Percentiles rank a stretch among this genome's conserved stretches.
These are phyloP conservation scores for Davidsoniella neocaledoniae DNA, from an alignment of 2,329 filamentous ascomycete genomes.

Conservation along the genomic window DNA sequence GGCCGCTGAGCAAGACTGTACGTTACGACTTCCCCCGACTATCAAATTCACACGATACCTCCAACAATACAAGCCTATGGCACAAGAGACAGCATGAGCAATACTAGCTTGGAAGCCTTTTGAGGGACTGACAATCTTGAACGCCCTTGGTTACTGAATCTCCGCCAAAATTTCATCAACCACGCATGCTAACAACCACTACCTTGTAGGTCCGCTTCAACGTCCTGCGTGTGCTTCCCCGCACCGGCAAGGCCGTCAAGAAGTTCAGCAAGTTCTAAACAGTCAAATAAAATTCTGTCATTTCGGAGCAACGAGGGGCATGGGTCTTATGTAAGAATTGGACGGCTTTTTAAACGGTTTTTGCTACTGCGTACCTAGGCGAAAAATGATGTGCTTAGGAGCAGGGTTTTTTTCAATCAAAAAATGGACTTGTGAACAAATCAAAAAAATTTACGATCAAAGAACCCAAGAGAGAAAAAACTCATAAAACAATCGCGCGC, in stretches of 20 bases:
- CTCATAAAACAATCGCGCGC: slow-evolving; percentile 1
- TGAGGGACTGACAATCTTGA: too few species aligned
- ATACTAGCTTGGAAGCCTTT: too few species aligned
- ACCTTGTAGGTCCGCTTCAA: slow-evolving; percentile 81
- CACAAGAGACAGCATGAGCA: neutral
- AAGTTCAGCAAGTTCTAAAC: slow-evolving; percentile 95
- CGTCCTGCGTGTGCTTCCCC: slow-evolving; percentile 93
- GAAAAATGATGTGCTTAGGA: slow-evolving; percentile 12
- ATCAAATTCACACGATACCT: neutral
- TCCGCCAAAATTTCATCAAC: slow-evolving; percentile 1
- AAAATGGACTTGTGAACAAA: slow-evolving; percentile 13
- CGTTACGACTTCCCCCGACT: slow-evolving; percentile 24
- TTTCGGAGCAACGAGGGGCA: slow-evolving; percentile 29
- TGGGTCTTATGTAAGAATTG: slow-evolving; percentile 21
- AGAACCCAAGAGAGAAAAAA: neutral
- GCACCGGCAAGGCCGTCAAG: slow-evolving; percentile 96
- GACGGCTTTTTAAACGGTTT: slow-evolving; percentile 13
- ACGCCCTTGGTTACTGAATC: neutral
- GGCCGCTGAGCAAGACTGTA: slow-evolving; percentile 99
- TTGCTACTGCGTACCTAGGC: slow-evolving; percentile 11
- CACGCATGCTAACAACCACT: slow-evolving; percentile 1
- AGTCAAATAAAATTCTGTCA: slow-evolving; percentile 25
- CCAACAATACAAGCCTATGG: neutral
- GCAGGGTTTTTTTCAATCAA: slow-evolving; percentile 13
- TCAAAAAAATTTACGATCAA: slow-evolving; percentile 3